These are phyloP conservation scores for Digitaria exilis DNA, from an alignment of 202 grass and related monocot genomes.

Conservation along the genomic window DNA sequence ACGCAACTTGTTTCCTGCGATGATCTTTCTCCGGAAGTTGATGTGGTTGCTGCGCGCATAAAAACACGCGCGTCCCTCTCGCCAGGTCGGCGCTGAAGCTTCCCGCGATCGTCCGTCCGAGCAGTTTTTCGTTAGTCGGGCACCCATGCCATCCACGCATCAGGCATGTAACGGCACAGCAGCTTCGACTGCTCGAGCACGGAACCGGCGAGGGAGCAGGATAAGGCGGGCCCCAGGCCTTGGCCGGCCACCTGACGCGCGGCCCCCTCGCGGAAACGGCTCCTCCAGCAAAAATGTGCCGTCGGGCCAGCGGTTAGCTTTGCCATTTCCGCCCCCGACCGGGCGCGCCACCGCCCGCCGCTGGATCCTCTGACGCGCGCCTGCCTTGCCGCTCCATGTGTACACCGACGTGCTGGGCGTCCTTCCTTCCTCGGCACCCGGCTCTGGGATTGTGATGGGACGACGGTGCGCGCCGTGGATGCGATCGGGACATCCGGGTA, in stretches of 20 bases:
- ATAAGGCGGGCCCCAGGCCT: not conserved
- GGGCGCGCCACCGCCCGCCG: not conserved
- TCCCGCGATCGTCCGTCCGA: not conserved
- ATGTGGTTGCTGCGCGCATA: not conserved
- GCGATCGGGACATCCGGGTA: not conserved
- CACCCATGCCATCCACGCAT: not conserved
- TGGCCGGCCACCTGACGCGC: not conserved
- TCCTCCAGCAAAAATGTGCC: not conserved
- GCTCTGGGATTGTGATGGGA: not conserved
- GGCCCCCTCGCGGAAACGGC: not conserved
- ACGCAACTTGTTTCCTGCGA: not conserved
- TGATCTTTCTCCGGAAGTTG: not conserved
- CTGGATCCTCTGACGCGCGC: constrained; percentile 1
- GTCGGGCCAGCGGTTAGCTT: constrained; percentile 19
- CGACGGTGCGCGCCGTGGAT: no score
- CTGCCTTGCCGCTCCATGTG: no score
- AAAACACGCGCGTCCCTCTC: not conserved
- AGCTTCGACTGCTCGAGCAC: not conserved
- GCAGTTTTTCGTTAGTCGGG: not conserved
- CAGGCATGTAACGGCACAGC: not conserved
- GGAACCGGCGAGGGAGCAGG: not conserved
- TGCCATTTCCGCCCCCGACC: constrained; percentile 40
- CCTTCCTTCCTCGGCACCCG: not conserved
- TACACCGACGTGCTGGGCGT: not conserved
- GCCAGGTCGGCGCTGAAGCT: not conserved